Percentiles rank a stretch among this genome's conserved stretches.
Evolutionary conservation across 2,329 filamentous ascomycete genomes (phyloP).

Genomic region (Fusarium virguliforme): DNA sequence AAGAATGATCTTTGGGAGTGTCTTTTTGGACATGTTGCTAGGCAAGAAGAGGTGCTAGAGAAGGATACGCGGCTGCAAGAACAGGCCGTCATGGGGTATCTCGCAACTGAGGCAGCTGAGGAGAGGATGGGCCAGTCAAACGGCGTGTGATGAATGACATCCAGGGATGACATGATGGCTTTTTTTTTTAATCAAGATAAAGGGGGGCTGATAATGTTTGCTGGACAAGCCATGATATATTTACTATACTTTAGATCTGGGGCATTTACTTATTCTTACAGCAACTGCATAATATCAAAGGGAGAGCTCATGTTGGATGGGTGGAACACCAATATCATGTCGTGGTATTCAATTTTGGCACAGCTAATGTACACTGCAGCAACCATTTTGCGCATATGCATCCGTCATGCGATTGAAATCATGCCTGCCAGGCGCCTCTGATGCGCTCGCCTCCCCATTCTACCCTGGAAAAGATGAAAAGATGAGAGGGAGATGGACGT

Average conservation of each 20-base stretch:
- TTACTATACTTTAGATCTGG: neutral
- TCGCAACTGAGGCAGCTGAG: constrained; percentile 64
- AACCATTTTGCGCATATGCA: constrained; percentile 31
- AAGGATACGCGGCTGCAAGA: constrained; percentile 53
- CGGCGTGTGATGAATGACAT: constrained; percentile 15
- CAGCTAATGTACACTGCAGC: constrained; percentile 47
- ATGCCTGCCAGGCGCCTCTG: constrained; percentile 16
- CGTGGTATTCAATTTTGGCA: constrained; percentile 41
- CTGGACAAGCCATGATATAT: neutral
- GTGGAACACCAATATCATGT: constrained; percentile 34
- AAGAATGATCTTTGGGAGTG: constrained; percentile 90
- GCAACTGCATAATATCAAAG: too few species aligned
- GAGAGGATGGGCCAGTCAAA: constrained; percentile 48
- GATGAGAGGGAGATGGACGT: constrained; percentile 14
- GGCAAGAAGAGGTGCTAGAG: constrained; percentile 45
- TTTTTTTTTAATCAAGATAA: neutral
- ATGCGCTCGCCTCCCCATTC: constrained; percentile 28
- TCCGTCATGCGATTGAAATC: constrained; percentile 31
- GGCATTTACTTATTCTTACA: neutral
- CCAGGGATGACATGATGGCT: neutral
- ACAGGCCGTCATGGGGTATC: constrained; percentile 59
- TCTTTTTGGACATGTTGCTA: constrained; percentile 77
- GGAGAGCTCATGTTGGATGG: neutral
- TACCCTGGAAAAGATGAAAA: constrained; percentile 34
- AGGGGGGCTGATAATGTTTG: neutral